A percentile compares a stretch with the other conserved stretches of the same genome.
These are phyloP conservation scores for Gaertneriomyces semiglobifer DNA, from an alignment of 192 early-diverging fungal genomes.

Conservation along the genomic window DNA sequence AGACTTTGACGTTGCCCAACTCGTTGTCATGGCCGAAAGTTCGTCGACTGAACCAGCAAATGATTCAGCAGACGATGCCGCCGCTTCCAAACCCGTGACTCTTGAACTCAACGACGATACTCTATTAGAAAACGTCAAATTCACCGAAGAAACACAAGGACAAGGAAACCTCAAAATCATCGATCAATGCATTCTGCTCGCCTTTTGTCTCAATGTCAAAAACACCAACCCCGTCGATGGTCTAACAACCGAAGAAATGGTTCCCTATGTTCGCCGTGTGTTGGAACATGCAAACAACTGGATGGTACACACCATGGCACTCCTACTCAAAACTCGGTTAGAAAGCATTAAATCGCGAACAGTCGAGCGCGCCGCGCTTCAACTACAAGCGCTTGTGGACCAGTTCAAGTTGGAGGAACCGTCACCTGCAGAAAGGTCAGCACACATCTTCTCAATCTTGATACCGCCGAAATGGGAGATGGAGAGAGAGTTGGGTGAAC, in stretches of 20 bases:
- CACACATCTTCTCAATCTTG: conserved; percentile 71
- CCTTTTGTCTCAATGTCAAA: conserved; percentile 83
- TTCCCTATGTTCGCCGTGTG: conserved; percentile 86
- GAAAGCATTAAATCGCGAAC: conserved; percentile 83
- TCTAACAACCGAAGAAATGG: conserved; percentile 93
- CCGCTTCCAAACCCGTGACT: conserved; percentile 55
- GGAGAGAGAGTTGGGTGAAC: conserved; percentile 85
- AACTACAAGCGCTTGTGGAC: conserved; percentile 95
- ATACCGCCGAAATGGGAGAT: conserved; percentile 95
- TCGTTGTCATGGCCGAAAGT: conserved; percentile 88
- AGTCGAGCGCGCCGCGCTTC: conserved; percentile 82
- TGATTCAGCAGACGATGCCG: conserved; percentile 12
- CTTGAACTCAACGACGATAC: conserved; percentile 88
- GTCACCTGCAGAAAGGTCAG: conserved; percentile 69
- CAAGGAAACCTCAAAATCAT: conserved; percentile 70
- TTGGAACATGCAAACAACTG: conserved; percentile 94
- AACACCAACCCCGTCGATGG: conserved; percentile 93
- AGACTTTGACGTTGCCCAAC: conserved; percentile 78
- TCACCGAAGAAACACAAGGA: conserved; percentile 45
- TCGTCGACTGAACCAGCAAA: conserved; percentile 8
- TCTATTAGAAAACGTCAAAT: conserved; percentile 76
- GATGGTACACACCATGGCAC: conserved; percentile 95
- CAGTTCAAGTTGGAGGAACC: conserved; percentile 74
- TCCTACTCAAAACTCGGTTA: conserved; percentile 85
- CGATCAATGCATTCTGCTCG: conserved; percentile 88